Conservation (phyloP, 768 basidiomycete species). For the Mycena filopes region DNA sequence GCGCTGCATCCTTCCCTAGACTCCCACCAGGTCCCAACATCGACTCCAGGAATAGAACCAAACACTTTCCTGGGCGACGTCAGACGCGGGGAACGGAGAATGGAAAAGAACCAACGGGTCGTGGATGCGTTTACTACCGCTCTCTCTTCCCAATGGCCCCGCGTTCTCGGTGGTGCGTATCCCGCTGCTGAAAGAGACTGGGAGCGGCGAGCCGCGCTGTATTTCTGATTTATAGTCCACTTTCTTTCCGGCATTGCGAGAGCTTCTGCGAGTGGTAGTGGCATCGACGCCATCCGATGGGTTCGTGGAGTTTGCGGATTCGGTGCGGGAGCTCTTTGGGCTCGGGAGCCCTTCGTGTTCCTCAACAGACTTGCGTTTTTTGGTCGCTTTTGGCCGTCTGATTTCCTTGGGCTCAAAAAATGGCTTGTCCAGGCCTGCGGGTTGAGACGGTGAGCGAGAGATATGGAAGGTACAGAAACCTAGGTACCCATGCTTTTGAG, state of each 20-base stretch:
- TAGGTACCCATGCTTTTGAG: conserved; percentile 15
- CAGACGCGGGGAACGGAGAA: background rate
- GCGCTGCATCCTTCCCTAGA: conserved; percentile 74
- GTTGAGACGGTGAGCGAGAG: too few relatives aligned
- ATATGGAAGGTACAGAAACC: conserved; percentile 35
- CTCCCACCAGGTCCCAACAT: conserved; percentile 88
- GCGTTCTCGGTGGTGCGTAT: conserved; percentile 48
- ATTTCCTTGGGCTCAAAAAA: conserved; percentile 56
- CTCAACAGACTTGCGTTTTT: conserved; percentile 54
- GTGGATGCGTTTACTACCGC: conserved; percentile 47
- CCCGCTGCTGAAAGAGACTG: conserved; percentile 51
- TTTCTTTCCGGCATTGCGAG: conserved; percentile 68
- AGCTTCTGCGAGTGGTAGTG: conserved; percentile 65
- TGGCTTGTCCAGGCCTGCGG: conserved; percentile 55
- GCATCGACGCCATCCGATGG: conserved; percentile 35
- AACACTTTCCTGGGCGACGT: conserved; percentile 69
- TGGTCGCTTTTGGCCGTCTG: conserved; percentile 39
- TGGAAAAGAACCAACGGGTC: conserved; percentile 59
- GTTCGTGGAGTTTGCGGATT: conserved; percentile 32
- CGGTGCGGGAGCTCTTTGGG: conserved; percentile 46
- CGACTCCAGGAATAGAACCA: conserved; percentile 82
- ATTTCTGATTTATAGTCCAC: conserved; percentile 65
- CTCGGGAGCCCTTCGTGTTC: conserved; percentile 36
- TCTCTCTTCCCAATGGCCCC: conserved; percentile 50
- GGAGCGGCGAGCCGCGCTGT: conserved; percentile 44